phyloP scores from a whole-genome alignment of 768 basidiomycete species.

The Plicaturopsis crispa region DNA sequence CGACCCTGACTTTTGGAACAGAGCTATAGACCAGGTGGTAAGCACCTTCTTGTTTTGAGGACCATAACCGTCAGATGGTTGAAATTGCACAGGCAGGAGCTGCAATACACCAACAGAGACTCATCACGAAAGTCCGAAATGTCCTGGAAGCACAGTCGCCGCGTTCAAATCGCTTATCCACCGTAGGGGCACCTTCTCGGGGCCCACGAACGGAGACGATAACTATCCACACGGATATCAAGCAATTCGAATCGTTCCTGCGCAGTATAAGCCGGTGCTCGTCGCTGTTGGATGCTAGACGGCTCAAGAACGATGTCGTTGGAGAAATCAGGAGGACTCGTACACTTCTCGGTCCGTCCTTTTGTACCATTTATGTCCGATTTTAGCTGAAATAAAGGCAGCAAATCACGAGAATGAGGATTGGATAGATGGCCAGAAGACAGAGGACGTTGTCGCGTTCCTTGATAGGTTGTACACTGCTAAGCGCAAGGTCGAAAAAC shows the following conservation, averaged over 20 bases:
- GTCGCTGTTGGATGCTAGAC: constrained; percentile 80
- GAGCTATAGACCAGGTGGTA: constrained; percentile 85
- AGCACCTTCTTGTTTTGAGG: constrained; percentile 23
- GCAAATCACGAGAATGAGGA: constrained; percentile 85
- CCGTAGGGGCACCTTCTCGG: constrained; percentile 26
- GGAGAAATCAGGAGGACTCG: constrained; percentile 86
- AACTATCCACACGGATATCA: constrained; percentile 71
- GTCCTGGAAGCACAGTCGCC: constrained; percentile 77
- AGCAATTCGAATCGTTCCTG: constrained; percentile 88
- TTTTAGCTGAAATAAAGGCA: constrained; percentile 16
- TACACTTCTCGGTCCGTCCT: constrained; percentile 51
- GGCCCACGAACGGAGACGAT: constrained; percentile 57
- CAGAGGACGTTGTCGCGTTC: constrained; percentile 81
- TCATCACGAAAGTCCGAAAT: constrained; percentile 66
- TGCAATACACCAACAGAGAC: constrained; percentile 56
- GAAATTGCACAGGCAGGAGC: constrained; percentile 51
- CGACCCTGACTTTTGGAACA: constrained; percentile 98
- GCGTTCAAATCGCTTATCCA: constrained; percentile 33
- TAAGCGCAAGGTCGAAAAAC: constrained; percentile 78
- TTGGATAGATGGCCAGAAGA: constrained; percentile 81
- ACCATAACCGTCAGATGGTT: constrained; percentile 6
- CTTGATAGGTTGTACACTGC: constrained; percentile 85
- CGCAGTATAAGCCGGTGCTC: constrained; percentile 76
- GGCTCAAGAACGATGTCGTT: constrained; percentile 87
- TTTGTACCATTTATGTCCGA: background rate